Percentiles rank a stretch among this genome's conserved stretches.
phyloP scores from a whole-genome alignment of 257 asterid genomes.

The Handroanthus guayacan region DNA sequence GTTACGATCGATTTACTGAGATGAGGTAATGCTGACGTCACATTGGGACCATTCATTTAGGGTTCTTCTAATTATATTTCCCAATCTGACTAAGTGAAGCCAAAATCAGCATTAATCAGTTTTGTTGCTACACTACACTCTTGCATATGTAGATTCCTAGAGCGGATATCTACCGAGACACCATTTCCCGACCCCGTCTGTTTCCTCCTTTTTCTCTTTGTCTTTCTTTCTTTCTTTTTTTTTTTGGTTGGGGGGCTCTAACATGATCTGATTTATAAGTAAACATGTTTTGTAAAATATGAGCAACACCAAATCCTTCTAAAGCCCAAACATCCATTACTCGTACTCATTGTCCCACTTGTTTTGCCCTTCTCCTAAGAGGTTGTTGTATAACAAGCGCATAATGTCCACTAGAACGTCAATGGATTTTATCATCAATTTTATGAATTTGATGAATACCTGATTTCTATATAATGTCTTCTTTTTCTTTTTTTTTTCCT shows the following conservation, averaged over 20 bases:
- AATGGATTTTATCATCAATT: too few species aligned
- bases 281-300: conserved; percentile 37
- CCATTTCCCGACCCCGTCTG: too few species aligned
- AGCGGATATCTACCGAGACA: not conserved
- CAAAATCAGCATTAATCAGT: not conserved
- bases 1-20: not conserved
- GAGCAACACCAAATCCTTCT: conserved; percentile 40
- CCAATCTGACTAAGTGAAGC: not conserved
- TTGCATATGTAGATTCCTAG: not conserved
- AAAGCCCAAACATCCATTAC: conserved; percentile 42
- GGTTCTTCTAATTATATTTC: not conserved
- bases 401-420: too few species aligned
- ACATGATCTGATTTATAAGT: too few species aligned
- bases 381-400: too few species aligned
- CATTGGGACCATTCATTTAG: not conserved
- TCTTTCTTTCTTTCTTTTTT: too few species aligned
- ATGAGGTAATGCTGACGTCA: not conserved
- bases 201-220: too few species aligned
- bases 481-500: too few species aligned
- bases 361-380: conserved; percentile 19
- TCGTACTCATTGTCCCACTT: conserved; percentile 3
- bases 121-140: not conserved
- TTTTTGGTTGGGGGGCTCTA: too few species aligned
- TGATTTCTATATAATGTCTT: too few species aligned
- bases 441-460: too few species aligned